phyloP scores from a whole-genome alignment of 148 eudicot species.

The Amaranthus hypochondriacus region DNA sequence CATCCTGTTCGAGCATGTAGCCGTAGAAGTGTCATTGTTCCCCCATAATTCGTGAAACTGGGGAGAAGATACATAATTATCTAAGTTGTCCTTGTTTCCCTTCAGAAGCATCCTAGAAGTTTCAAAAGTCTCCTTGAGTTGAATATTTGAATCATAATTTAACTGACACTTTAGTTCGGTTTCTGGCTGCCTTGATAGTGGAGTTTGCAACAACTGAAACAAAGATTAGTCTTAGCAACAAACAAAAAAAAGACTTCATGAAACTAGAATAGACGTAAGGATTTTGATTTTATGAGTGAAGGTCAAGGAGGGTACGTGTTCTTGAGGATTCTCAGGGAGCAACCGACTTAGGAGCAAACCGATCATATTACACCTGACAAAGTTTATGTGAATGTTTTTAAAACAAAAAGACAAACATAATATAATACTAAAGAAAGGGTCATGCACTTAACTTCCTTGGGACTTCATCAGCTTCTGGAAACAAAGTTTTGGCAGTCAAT shows the following conservation, averaged over 20 bases:
- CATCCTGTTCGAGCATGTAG: constrained; percentile 19
- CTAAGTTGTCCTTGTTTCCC: constrained; percentile 13
- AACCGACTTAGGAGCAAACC: constrained; percentile 57
- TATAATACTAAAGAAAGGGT: background rate
- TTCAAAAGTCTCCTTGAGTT: constrained; percentile 22
- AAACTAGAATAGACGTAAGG: constrained; percentile 7
- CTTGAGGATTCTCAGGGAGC: constrained; percentile 42
- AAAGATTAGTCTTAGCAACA: constrained; percentile 20
- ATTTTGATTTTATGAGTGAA: background rate
- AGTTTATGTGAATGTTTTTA: constrained; percentile 18
- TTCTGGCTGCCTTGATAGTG: constrained; percentile 21
- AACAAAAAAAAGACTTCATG: constrained; percentile 2
- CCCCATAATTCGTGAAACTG: constrained; percentile 22
- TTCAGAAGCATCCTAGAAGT: constrained; percentile 23
- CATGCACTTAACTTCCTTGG: constrained; percentile 47
- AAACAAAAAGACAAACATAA: constrained; percentile 7
- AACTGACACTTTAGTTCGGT: constrained; percentile 24
- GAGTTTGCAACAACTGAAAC: constrained; percentile 35
- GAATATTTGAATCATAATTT: constrained; percentile 20
- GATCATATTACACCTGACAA: constrained; percentile 63
- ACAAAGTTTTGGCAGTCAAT: constrained; percentile 43
- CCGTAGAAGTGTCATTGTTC: constrained; percentile 19
- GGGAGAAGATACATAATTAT: constrained; percentile 14
- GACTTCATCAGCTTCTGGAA: constrained; percentile 34
- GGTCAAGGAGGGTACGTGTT: constrained; percentile 37